Evolutionary conservation across 768 basidiomycete genomes (phyloP).

Genomic region (Sistotremastrum suecicum): DNA sequence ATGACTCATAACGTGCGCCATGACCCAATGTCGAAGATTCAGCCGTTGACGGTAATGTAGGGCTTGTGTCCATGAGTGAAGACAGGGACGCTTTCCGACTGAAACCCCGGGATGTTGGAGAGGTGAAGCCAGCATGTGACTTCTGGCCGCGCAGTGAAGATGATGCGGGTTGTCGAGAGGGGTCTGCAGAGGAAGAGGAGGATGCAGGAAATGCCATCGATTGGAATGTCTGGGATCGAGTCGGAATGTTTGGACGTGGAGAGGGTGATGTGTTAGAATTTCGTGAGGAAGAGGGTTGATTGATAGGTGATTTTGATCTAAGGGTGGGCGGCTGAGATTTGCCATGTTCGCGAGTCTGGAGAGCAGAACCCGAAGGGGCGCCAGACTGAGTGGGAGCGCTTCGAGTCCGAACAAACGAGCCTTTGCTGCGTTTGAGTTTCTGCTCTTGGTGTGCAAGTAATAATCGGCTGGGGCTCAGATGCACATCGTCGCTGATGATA

Average conservation of each 20-base stretch:
- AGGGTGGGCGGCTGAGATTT: conserved; percentile 37
- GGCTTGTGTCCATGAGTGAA: conserved; percentile 48
- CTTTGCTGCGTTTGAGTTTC: conserved; percentile 40
- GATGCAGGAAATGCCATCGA: conserved; percentile 29
- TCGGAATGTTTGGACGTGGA: conserved; percentile 32
- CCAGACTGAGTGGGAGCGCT: conserved; percentile 30
- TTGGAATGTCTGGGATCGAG: conserved; percentile 49
- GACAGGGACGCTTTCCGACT: conserved; percentile 70
- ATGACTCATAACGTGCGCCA: conserved; percentile 50
- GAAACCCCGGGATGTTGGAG: conserved; percentile 47
- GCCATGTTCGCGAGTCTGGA: too few species aligned
- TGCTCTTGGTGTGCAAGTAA: conserved; percentile 34
- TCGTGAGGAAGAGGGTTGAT: conserved; percentile 57
- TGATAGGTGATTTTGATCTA: conserved; percentile 58
- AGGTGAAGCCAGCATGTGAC: conserved; percentile 68
- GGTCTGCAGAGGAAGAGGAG: conserved; percentile 21
- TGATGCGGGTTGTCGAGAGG: conserved; percentile 16
- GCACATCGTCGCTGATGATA: conserved; percentile 68
- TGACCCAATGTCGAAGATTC: conserved; percentile 26
- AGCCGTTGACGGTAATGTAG: conserved; percentile 31
- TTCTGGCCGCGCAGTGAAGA: conserved; percentile 66
- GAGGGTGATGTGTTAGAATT: conserved; percentile 59
- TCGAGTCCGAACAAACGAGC: conserved; percentile 35
- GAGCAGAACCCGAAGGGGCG: conserved; percentile 28
- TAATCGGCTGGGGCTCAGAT: conserved; percentile 69